These are phyloP conservation scores for Cryptomeria japonica DNA, from an alignment of 75 land plant species.

Conservation along the genomic window DNA sequence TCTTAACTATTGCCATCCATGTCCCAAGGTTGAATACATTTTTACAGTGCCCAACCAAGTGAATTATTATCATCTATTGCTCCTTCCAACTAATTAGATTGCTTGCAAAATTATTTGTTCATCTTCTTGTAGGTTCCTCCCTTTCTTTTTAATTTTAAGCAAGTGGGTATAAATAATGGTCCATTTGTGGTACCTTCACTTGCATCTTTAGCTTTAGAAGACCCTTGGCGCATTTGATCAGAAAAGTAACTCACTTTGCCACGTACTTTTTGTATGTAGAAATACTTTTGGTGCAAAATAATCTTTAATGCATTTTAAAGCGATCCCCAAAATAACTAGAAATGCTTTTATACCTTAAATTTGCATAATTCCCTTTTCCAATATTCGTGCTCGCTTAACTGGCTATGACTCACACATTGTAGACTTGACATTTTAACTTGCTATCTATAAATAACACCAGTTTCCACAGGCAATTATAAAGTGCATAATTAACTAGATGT, in stretches of 20 bases:
- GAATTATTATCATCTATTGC: neutral
- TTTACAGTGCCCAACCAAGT: neutral
- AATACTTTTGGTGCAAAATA: neutral
- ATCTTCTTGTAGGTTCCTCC: neutral
- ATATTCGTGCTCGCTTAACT: neutral
- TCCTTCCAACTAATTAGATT: neutral
- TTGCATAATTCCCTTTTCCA: neutral
- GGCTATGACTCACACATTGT: neutral
- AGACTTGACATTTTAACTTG: neutral
- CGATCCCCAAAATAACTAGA: neutral
- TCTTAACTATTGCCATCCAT: neutral
- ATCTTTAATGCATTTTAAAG: neutral
- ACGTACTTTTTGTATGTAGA: neutral
- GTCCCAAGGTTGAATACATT: neutral
- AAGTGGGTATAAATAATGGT: neutral
- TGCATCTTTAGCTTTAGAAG: neutral
- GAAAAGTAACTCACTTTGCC: neutral
- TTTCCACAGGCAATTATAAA: neutral
- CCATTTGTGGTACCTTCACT: neutral
- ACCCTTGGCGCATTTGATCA: neutral
- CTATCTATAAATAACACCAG: neutral
- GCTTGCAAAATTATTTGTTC: neutral
- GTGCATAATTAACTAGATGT: neutral
- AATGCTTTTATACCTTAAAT: neutral
- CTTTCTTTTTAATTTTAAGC: neutral